Evolutionary conservation across 768 basidiomycete genomes (phyloP).

Genomic region (Lyophyllum decastes): DNA sequence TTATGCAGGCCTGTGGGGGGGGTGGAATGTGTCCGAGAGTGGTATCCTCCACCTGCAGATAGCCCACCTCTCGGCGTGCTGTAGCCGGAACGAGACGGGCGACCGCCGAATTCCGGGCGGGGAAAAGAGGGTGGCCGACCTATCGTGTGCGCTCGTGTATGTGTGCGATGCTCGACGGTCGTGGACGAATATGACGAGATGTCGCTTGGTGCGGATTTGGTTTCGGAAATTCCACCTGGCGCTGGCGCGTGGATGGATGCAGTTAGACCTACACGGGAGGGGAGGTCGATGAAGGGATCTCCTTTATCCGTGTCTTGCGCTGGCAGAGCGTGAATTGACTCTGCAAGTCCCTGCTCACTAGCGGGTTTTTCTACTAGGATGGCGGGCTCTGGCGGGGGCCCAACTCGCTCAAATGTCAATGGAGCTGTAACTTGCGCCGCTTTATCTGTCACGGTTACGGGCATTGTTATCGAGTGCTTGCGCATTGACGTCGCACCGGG

Average conservation of each 20-base stretch:
- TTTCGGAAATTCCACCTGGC: constrained; percentile 29
- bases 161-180: constrained; percentile 34
- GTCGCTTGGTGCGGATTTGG: constrained; percentile 41
- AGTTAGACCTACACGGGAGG: constrained; percentile 32
- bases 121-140: constrained; percentile 39
- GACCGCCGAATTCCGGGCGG: constrained; percentile 28
- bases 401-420: neutral
- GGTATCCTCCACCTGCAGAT: constrained; percentile 32
- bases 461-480: neutral
- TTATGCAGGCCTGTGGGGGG: constrained; percentile 44
- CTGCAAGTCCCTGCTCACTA: constrained; percentile 21
- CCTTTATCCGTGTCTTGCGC: constrained; percentile 10
- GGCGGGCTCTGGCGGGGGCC: neutral
- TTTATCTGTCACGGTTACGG: neutral
- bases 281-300: constrained; percentile 11
- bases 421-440: neutral
- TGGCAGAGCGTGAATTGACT: constrained; percentile 20
- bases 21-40: constrained; percentile 67
- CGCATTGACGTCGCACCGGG: constrained; percentile 7
- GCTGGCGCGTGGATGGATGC: constrained; percentile 63
- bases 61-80: constrained; percentile 44
- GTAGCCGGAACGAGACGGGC: constrained; percentile 44
- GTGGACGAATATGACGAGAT: constrained; percentile 30
- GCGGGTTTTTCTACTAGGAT: neutral
- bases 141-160: constrained; percentile 60